Base-by-base conservation (phyloP, 2,329 filamentous ascomycete species). In the Balansia obtecta region DNA sequence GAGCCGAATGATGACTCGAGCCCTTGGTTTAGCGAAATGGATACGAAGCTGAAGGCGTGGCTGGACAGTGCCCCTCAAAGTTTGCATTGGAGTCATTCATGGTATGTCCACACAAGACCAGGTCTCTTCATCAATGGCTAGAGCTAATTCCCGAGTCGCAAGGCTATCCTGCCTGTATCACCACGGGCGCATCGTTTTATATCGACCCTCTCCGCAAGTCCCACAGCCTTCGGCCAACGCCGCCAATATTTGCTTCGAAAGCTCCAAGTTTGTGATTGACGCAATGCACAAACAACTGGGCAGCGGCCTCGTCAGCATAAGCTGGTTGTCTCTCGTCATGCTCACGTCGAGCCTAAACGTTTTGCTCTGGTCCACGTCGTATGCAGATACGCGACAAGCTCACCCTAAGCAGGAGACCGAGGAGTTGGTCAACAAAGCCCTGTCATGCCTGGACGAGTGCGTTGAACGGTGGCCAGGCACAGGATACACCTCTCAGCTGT, bases 291-390 rank as follows among this genome's bases (percentile, higher is more conserved):
- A 85, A 59, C 89, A 95, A 65, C 85, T 95, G 61, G 79, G 84
- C 56, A 82, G 77, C 15, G 77, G 79, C 13, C 82, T 82, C 20
- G 80, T 93, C 11, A 91, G 96, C 61, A 75, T 96, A 53, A 96
- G 90, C 1, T 97, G 91, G 91, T 84, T 95, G 42, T 95, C 95
- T 61, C 80, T 95, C 1, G 77, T 95, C 52, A 83, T 85, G 18
- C 77, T 97, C 40, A 96, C 94, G 69, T 93, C 94, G 81, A 83
- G 87, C 4, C 77, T 97, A 51, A 96, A 95, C 62, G 90, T 88
- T 5, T 78, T 96, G 46, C 76, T 98, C 1, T 98, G 93, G 93
- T 82, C 86, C 1, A 77, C 95, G 8, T 95, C 90, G 1, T 96
- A 95, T 61, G 77, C 84, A 3, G 85, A 91, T 56, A 83, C 97